A percentile compares a stretch with the other conserved stretches of the same genome.
These are phyloP conservation scores for Epichloe coenophiala DNA, from an alignment of 2,329 filamentous ascomycete species.

Conservation along the genomic window DNA sequence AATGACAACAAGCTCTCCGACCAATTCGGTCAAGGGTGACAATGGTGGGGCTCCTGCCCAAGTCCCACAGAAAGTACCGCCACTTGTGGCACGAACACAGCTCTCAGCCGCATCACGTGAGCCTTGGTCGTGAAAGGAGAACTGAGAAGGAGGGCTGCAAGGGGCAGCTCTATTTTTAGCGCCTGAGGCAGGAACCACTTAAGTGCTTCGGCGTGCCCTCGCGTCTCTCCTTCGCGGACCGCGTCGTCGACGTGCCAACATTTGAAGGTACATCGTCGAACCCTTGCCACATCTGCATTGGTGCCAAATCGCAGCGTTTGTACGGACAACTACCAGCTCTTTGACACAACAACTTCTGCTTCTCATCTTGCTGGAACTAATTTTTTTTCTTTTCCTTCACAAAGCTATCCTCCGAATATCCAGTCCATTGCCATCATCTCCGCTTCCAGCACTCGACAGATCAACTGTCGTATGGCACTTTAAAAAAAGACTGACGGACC, in stretches of 20 bases:
- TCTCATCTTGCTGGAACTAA: background rate
- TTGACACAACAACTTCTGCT: background rate
- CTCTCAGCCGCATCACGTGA: constrained; percentile 17
- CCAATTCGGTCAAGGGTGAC: background rate
- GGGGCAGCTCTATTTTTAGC: background rate
- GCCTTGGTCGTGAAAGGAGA: background rate
- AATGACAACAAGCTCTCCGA: background rate
- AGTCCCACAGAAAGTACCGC: background rate
- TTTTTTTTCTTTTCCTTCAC: no score
- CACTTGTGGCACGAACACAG: background rate
- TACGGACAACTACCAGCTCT: background rate
- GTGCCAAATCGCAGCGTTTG: background rate
- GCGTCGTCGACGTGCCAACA: constrained; percentile 25
- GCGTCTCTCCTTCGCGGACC: constrained; percentile 20
- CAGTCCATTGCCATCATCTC: background rate
- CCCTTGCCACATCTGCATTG: constrained; percentile 8
- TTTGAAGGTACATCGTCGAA: constrained; percentile 13
- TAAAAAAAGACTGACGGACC: background rate
- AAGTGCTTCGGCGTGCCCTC: constrained; percentile 25
- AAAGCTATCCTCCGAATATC: background rate
- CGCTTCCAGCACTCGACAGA: background rate
- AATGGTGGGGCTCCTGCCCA: background rate
- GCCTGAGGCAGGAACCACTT: constrained; percentile 23
- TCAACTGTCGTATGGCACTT: background rate
- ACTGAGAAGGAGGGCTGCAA: no score